Evolutionary conservation across 2,329 filamentous ascomycete genomes (phyloP), one percentile per base, ranked within the genome.

Genomic region (Fusarium mexicanum): DNA sequence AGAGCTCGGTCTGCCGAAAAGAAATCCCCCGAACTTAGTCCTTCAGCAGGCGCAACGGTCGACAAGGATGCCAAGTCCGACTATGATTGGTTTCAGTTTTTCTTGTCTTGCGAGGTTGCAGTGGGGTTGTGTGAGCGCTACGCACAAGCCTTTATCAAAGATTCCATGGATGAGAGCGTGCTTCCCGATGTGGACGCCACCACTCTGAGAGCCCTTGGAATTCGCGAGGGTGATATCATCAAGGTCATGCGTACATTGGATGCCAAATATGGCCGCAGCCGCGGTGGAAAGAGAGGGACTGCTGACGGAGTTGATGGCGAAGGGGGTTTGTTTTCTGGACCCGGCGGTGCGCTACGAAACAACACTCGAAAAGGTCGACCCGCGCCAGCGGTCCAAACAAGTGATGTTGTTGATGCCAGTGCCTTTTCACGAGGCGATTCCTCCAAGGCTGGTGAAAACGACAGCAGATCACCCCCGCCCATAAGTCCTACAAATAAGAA

Each of bases 61-160:
- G 88, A 92, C 74, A 84, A 86, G 53, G 81, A 84, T 29, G 86
- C 88, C 79, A 92, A 91, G 82, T 87, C 93, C 2, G 92, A 96
- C 54, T 97, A 98, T 81, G 96, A 99, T 81, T 99, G 96, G 96
- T 99, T 99, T 79, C 95, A 98, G 80, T 98, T 99, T 85, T 99
- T 99, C 87, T 86, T 99, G 46, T 91, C 92, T 72, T 97, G 95
- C 81, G 96, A 97, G 53, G 94, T 98, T 77, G 93, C 95, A 50
- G 94, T 96, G 55, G 94, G 97, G 67, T 91, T 98, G 51, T 99
- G 96, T 83, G 96, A 98, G 83, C 90, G 96, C 62, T 99, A 99
- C 80, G 92, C 95, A 4, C 93, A 95, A 79, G 94, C 94, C 5
- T 99, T 99, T 80, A 83, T 90, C 54, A 92, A 92, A 79, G 96